phyloP scores from a whole-genome alignment of 345 rosid species.

The Euphorbia lathyris region DNA sequence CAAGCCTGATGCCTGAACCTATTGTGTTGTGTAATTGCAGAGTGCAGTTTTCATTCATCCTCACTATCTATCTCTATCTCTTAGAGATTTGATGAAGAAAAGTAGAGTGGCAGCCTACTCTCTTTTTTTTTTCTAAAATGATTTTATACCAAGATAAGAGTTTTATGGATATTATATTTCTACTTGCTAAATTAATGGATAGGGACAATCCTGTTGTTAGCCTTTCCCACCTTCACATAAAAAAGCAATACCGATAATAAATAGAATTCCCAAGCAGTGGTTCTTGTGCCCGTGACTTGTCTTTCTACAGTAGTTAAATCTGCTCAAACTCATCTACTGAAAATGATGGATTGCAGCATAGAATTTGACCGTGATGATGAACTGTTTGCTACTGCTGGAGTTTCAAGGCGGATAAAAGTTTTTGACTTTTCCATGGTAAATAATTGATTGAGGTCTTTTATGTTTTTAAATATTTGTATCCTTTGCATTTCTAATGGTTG shows the following conservation, averaged over 20 bases:
- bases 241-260: neutral
- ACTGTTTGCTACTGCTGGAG: constrained; percentile 97
- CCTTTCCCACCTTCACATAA: neutral
- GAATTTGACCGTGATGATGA: constrained; percentile 99
- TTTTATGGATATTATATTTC: neutral
- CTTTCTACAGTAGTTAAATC: neutral
- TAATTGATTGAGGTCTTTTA: constrained; percentile 7
- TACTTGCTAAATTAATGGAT: neutral
- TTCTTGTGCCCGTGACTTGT: neutral
- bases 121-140: neutral
- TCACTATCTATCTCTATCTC: neutral
- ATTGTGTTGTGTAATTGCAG: neutral
- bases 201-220: neutral
- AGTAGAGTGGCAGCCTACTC: neutral
- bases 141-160: neutral
- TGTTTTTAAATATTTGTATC: neutral
- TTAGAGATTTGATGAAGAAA: neutral
- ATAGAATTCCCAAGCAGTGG: neutral
- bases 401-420: constrained; percentile 89
- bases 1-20: neutral
- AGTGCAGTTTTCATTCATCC: neutral
- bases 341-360: constrained; percentile 56
- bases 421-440: constrained; percentile 90
- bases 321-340: constrained; percentile 17
- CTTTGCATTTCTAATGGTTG: neutral